These are phyloP conservation scores for Neoboletus subvelutipes DNA, from an alignment of 768 basidiomycete genomes.

Conservation along the genomic window DNA sequence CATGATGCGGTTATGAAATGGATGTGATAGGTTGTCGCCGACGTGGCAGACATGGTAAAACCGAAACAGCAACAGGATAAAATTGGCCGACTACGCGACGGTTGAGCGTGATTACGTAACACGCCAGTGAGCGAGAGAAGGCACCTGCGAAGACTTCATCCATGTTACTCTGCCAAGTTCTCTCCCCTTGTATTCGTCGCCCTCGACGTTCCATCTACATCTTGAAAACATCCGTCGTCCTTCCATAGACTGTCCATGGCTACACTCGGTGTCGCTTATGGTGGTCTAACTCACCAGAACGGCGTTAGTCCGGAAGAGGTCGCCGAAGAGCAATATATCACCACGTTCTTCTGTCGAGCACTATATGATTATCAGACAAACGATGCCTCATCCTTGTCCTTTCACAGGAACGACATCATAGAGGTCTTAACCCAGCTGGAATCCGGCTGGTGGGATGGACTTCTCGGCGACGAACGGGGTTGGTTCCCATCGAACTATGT, in stretches of 20 bases:
- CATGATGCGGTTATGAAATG: slow-evolving; percentile 11
- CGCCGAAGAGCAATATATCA: slow-evolving; percentile 58
- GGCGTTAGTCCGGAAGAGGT: slow-evolving; percentile 29
- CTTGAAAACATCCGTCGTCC: not conserved
- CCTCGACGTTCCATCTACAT: slow-evolving; percentile 5
- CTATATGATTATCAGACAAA: slow-evolving; percentile 89
- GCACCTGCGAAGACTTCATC: slow-evolving; percentile 11
- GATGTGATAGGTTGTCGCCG: not conserved
- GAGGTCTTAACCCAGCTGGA: slow-evolving; percentile 90
- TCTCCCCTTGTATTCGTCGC: slow-evolving; percentile 10
- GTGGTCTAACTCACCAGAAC: slow-evolving; percentile 18
- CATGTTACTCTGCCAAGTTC: slow-evolving; percentile 18
- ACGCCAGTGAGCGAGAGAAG: slow-evolving; percentile 8
- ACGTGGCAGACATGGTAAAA: slow-evolving; percentile 12
- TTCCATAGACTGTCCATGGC: slow-evolving; percentile 23
- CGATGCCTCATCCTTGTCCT: slow-evolving; percentile 87
- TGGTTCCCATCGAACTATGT: slow-evolving; percentile 99
- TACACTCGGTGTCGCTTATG: slow-evolving; percentile 25
- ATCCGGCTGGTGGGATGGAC: slow-evolving; percentile 98
- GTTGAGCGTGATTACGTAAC: slow-evolving; percentile 27
- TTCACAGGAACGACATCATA: slow-evolving; percentile 84
- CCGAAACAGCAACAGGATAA: not conserved
- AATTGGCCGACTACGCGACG: slow-evolving; percentile 8
- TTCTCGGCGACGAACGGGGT: slow-evolving; percentile 85
- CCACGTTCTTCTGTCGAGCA: slow-evolving; percentile 85